Percentiles rank a stretch among this genome's conserved stretches.
Conservation (phyloP, 2,329 filamentous ascomycete species). For the Xylariaceae sp. region DNA sequence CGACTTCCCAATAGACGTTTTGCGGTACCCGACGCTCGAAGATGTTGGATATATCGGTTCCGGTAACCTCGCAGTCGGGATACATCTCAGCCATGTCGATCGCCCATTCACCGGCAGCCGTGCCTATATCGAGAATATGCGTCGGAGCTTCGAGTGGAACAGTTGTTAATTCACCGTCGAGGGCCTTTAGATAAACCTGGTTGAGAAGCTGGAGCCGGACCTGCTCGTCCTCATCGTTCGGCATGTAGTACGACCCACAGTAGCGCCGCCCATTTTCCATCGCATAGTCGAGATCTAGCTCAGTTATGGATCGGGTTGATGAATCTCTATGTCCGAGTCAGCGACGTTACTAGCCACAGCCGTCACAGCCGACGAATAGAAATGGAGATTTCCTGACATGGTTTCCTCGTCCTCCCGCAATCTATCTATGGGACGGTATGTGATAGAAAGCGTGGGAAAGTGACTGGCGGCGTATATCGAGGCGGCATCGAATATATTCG, state of each 20-base stretch:
- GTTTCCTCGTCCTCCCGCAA: slow-evolving; percentile 34
- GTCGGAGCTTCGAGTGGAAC: slow-evolving; percentile 38
- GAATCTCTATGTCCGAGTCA: slow-evolving; percentile 29
- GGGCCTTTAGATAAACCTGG: slow-evolving; percentile 54
- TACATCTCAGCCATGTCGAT: slow-evolving; percentile 50
- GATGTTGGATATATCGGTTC: slow-evolving; percentile 55
- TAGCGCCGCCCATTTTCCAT: slow-evolving; percentile 59
- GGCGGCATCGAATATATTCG: slow-evolving; percentile 35
- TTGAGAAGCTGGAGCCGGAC: slow-evolving; percentile 57
- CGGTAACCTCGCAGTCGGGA: slow-evolving; percentile 51
- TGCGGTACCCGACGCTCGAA: slow-evolving; percentile 52
- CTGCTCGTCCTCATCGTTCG: slow-evolving; percentile 61
- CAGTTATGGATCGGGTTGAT: slow-evolving; percentile 43
- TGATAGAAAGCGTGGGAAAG: slow-evolving; percentile 35
- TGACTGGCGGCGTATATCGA: slow-evolving; percentile 41
- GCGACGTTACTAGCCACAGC: not conserved
- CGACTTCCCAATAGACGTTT: slow-evolving; percentile 56
- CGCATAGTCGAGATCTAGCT: slow-evolving; percentile 49
- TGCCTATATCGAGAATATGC: slow-evolving; percentile 54
- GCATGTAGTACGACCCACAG: slow-evolving; percentile 59
- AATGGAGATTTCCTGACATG: slow-evolving; percentile 35
- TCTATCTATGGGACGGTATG: slow-evolving; percentile 34
- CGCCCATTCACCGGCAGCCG: slow-evolving; percentile 51
- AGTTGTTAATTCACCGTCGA: slow-evolving; percentile 42
- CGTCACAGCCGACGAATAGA: not conserved